Base-by-base conservation (phyloP, 2,329 filamentous ascomycete species). In the Grosmannia serpens region DNA sequence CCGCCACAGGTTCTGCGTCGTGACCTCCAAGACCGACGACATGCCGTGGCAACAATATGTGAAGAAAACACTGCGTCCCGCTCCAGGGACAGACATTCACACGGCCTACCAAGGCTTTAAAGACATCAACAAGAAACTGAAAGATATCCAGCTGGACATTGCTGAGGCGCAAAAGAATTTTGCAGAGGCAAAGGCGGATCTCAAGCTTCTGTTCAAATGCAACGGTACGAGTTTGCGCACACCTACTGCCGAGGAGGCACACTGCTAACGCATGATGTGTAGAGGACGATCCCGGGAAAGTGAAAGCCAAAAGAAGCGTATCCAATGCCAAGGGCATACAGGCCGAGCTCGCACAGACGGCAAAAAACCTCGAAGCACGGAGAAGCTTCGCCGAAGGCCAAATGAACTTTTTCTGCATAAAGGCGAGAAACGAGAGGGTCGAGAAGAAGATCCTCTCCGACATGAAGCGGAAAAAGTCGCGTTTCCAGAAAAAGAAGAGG, bases 11-110 rank as follows among this genome's bases (percentile, higher is more conserved):
- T 68, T 69, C 1, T 66, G 67, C 13, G 60, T 70, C 0, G 63
- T 70, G 0, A 10, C 68, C 0, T 67, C 70, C 0, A 69, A 70
- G 44, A 66, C 62, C 0, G 71, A 73, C 38, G 63, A 65, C 47
- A 60, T 71, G 24, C 33, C 64, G 6, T 63, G 61, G 61, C 26
- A 56, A 7, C 31, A 29, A n/a, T 59, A 60, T 13, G 33, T 61
- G 2, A n/a, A 26, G 10, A 10, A 22, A 3, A 33, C 24, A 10
- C 15, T 24, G 29, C 29, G 50, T 7, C 50, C 17, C 10, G 50
- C 27, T 11, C 13, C 29, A 7, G 50, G 29, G 8, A 33, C n/a
- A 2, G 44, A 38, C 4, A n/a, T 49, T 27, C 47, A 9, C 3
- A 6, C 13, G 20, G 24, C 55, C 1, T 1, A 55, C 11, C 17